Percentiles rank a stretch among this genome's conserved stretches.
Conservation (phyloP, 371 early-diverging fungal genomes). For the Mucor mucedo region DNA sequence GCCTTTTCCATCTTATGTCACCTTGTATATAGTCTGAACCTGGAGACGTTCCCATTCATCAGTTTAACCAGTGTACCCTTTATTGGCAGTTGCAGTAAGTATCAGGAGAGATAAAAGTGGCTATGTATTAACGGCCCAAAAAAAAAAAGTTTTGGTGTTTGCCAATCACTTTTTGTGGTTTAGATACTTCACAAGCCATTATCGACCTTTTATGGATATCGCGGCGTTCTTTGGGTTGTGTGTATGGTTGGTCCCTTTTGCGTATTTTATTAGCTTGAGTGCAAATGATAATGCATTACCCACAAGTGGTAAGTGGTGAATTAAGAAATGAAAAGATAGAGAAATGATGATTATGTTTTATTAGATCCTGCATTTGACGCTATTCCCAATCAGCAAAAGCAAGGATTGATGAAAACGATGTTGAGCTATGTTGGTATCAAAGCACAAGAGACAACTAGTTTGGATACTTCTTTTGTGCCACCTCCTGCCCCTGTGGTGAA, state of each 20-base stretch:
- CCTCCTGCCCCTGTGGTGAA: too few species aligned
- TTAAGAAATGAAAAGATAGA: too few species aligned
- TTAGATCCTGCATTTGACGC: constrained; percentile 27
- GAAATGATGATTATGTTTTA: too few species aligned
- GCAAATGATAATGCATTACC: constrained; percentile 89
- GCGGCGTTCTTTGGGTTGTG: constrained; percentile 87
- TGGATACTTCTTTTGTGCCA: too few species aligned
- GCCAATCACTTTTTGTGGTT: constrained; percentile 89
- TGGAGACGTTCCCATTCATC: constrained; percentile 78
- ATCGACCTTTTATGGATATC: constrained; percentile 74
- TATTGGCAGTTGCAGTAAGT: constrained; percentile 70
- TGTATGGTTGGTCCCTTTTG: constrained; percentile 88
- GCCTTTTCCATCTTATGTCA: constrained; percentile 74
- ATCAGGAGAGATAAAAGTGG: not conserved
- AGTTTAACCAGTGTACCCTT: constrained; percentile 66
- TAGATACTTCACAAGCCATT: constrained; percentile 73
- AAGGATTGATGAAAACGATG: constrained; percentile 27
- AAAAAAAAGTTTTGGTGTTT: constrained; percentile 69
- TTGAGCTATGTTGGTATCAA: constrained; percentile 24
- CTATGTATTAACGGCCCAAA: too few species aligned
- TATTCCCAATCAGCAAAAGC: constrained; percentile 26
- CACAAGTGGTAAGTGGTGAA: constrained; percentile 43
- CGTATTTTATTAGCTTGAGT: constrained; percentile 84
- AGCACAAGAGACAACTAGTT: constrained; percentile 16
- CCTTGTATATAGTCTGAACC: constrained; percentile 70